Base-by-base conservation (phyloP, 192 early-diverging fungal species). In the Podila minutissima region DNA sequence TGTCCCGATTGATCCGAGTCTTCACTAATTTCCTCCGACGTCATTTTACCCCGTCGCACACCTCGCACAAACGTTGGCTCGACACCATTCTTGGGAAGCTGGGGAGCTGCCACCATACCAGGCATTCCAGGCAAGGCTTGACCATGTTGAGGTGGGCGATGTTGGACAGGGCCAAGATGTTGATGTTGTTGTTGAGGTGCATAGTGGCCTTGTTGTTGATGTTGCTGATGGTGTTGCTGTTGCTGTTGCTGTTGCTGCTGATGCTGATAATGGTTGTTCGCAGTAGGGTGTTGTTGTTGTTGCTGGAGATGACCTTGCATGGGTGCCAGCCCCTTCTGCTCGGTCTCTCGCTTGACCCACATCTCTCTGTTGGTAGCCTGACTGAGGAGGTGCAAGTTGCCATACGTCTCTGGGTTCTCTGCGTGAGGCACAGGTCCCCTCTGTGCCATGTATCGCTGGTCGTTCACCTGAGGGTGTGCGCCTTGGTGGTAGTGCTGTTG, bases 321-420 rank as follows among this genome's bases (percentile, higher is more conserved):
- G 66, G 10, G 41, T 46, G 41, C 41, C 41, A 15, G 41, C 41
- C 41, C 41, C 41, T 46, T 46, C 41, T 37, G 35, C 10, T 72
- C 59, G 32, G 66, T 79, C 66, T 79, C 76, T 12, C 76, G 64
- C 46, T 72, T 79, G 29, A 72, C 65, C 77, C 77, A 81, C 67
- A 69, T 69, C 38, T 81, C 77, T 26, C 77, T 66, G 28, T 73
- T 71, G 24, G 77, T 73, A 31, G 77, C 68, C 59, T 79, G 77
- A 24, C 57, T 81, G 8, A 73, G 62, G 11, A 73, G 71, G 32
- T 81, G 77, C 13, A 73, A 48, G 32, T 73, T 81, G 22, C 71
- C 62, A 28, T 69, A 81, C 2, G 62, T 70, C 31, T 73, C 57
- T 38, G 60, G 46, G 46, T 63, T 68, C 20, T 72, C 65, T 5